Evolutionary conservation across 2,329 filamentous ascomycete species (phyloP).

Genomic region (Esteya vermicola): DNA sequence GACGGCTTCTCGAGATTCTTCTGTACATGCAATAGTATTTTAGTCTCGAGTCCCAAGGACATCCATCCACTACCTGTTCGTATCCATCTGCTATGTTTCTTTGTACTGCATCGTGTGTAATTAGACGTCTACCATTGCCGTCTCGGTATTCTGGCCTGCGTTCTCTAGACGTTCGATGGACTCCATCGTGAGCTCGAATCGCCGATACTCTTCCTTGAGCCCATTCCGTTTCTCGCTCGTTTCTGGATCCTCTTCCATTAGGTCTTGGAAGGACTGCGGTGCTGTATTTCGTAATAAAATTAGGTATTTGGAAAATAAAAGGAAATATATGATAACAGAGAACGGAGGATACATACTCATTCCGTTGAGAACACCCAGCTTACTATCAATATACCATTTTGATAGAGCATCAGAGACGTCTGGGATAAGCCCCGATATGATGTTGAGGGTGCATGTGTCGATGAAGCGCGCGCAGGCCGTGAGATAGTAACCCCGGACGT

Average conservation of each 20-base stretch:
- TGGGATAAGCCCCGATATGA: constrained; percentile 34
- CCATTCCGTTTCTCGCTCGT: constrained; percentile 17
- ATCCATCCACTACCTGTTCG: too few species aligned
- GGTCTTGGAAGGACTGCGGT: constrained; percentile 13
- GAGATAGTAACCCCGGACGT: constrained; percentile 55
- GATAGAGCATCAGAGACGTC: constrained; percentile 23
- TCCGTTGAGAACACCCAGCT: constrained; percentile 24
- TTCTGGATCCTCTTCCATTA: constrained; percentile 23
- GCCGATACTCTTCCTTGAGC: constrained; percentile 18
- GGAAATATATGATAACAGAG: background rate
- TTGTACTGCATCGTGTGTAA: too few species aligned
- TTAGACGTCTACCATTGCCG: background rate
- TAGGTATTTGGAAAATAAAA: background rate
- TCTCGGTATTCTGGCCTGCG: background rate
- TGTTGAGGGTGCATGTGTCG: constrained; percentile 35
- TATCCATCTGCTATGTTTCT: too few species aligned
- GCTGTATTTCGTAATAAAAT: background rate
- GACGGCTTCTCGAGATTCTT: too few species aligned
- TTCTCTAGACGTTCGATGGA: constrained; percentile 20
- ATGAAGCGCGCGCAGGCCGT: constrained; percentile 51
- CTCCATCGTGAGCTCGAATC: constrained; percentile 19
- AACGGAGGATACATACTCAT: constrained; percentile 13
- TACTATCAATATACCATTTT: constrained; percentile 26
- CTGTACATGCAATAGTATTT: too few species aligned
- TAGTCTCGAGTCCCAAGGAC: too few species aligned